Base-by-base conservation (phyloP, 768 basidiomycete genomes). In the Mycena venus region DNA sequence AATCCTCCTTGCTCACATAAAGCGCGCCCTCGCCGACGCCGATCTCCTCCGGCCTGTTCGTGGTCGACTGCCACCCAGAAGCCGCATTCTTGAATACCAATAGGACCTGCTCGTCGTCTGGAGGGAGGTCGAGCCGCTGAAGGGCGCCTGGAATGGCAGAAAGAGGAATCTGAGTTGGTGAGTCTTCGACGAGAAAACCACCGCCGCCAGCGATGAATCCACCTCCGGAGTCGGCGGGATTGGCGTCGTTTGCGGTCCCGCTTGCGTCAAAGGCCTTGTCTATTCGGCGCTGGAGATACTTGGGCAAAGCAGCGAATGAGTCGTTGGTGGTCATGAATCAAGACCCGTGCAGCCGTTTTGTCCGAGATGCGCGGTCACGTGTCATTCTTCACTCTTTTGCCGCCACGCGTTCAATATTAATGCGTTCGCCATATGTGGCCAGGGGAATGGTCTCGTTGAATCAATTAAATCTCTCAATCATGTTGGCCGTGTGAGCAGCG, bases 31-130 rank as follows among this genome's bases (percentile, higher is more conserved):
- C 70, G 8, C 73, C 67, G 7, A 78, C 75, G 2, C 75, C 64
- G 14, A 72, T 62, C 17, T 77, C 76, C 27, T 73, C 63, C 34
- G 73, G 60, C 23, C 72, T 51, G 58, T 78, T 78, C 21, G 78
- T 77, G 38, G 79, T 73, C 12, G 82, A 83, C 15, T 82, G 84
- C 95, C 95, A 95, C 21, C 94, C 95, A 2, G 89, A 85, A 0
- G 93, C 92, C 3, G 95, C 95, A 73, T 93, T 94, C 42, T 87
- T 87, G 82, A 96, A 95, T 2, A 95, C 92, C 2, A 86, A 80
- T 5, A 96, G 86, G 14, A 95, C 86, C 65, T 94, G 90, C n/a
- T 88, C 87, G 78, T 96, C 95, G 80, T 95, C 92, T 29, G 92
- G 87, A 11, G 90, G 90, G 10, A 96, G 85, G 74, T 92, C 90